Conservation (phyloP, 306 rosid genomes). For the Prunus fruticosa region DNA sequence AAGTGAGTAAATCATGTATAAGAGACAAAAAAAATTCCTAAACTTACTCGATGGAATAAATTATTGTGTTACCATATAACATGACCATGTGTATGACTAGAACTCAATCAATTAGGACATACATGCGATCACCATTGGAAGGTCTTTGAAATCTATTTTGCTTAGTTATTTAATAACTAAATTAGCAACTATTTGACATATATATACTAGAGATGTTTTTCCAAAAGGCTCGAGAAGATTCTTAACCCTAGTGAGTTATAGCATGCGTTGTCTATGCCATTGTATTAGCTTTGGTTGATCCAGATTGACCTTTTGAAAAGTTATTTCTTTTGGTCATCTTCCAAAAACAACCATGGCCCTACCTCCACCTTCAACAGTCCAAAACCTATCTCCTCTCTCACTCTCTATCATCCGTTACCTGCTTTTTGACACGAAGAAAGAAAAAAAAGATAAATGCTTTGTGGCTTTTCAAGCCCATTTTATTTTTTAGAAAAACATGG, state of each 20-base stretch:
- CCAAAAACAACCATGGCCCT: conserved; percentile 43
- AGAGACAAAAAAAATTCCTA: too few relatives aligned
- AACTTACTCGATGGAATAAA: too few relatives aligned
- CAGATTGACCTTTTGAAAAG: conserved; percentile 4
- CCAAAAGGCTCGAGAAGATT: too few relatives aligned
- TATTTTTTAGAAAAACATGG: conserved; percentile 20
- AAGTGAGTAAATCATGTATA: too few relatives aligned
- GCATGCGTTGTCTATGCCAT: background rate
- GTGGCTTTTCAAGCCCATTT: conserved; percentile 34
- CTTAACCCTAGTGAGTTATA: background rate
- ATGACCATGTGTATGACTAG: too few relatives aligned
- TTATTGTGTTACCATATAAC: too few relatives aligned
- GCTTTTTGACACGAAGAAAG: conserved; percentile 17
- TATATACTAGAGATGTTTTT: too few relatives aligned
- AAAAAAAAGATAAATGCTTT: conserved; percentile 34
- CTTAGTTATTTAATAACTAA: too few relatives aligned
- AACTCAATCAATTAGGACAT: too few relatives aligned
- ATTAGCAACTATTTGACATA: too few relatives aligned
- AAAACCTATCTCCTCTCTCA: background rate
- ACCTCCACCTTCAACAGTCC: conserved; percentile 30
- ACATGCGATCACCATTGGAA: too few relatives aligned
- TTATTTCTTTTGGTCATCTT: conserved; percentile 40
- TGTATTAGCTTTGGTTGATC: background rate
- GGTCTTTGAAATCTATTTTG: too few relatives aligned
- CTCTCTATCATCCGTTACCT: conserved; percentile 16